Base-by-base conservation (phyloP, 148 eudicot genomes). In the Rhododendron simsii region DNA sequence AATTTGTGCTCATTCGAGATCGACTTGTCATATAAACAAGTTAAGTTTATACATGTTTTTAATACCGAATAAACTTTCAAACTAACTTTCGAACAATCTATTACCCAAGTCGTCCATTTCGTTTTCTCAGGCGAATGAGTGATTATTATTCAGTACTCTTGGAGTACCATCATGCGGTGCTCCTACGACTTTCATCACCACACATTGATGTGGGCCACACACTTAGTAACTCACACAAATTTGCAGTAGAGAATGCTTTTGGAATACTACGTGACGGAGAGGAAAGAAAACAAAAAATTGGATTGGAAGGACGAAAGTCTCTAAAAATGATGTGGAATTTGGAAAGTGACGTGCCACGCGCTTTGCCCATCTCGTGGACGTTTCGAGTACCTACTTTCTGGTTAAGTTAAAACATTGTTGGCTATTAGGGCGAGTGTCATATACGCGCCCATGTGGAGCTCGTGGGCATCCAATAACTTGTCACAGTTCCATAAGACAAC, bases 161-260 rank as follows among this genome's bases (percentile, higher is more conserved):
- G 4, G 44, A 39, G 44, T 0, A 39, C 0, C 6, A 0, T 39
- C 44, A 39, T 39, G 6, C 6, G 6, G 5, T 5, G 0, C 6
- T 5, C 6, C 44, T 39, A 39, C 0, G 44, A 5, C 44, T 39
- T 39, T 5, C 44, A 5, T 39, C 44, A 39, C 44, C 2, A 47
- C 50, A 8, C 50, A 47, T 47, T 9, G 12, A 12, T 47, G 12
- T 47, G 2, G 2, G 2, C 50, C 2, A 9, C 50, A 47, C 2
- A 0, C 41, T 39, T 39, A 39, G 41, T 39, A 39, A 39, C 44
- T 4, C 44, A 39, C 41, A 41, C 45, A 3, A 50, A 50, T 50
- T 50, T 12, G 2, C 14, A 1, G 0, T 12, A 13, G 3, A 10
- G 2, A 10, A 12, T 15, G 5, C 1, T 0, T 15, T 1, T 3